A percentile compares a stretch with the other conserved stretches of the same genome.
These are phyloP conservation scores for Chlorella variabilis DNA, from an alignment of 163 green algal species.

Conservation along the genomic window DNA sequence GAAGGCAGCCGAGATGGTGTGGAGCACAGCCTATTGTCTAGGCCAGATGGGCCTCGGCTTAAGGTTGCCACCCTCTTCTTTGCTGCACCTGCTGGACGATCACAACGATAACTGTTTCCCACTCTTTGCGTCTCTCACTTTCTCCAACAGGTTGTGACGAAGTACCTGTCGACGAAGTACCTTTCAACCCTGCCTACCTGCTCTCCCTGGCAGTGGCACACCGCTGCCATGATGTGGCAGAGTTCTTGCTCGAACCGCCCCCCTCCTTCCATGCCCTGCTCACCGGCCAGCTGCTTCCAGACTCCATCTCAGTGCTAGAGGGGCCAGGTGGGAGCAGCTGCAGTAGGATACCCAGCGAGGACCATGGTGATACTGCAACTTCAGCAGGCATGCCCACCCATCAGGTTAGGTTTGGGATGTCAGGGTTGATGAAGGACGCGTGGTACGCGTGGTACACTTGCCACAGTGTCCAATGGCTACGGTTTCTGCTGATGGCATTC, in stretches of 20 bases:
- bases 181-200: not conserved
- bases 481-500: no score
- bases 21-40: no score
- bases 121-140: no score
- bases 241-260: not conserved
- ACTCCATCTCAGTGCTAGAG: conserved; percentile 16
- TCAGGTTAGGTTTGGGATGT: not conserved
- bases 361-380: not conserved
- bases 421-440: no score
- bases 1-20: not conserved
- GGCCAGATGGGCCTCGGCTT: no score
- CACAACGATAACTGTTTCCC: no score
- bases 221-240: not conserved
- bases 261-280: not conserved
- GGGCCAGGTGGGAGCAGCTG: not conserved
- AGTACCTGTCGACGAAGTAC: no score
- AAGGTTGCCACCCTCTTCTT: no score
- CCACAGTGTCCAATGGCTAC: no score
- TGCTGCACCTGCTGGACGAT: no score
- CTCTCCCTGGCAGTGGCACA: conserved; percentile 5
- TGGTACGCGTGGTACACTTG: no score
- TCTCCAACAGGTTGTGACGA: no score
- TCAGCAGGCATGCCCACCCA: not conserved
- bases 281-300: not conserved
- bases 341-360: not conserved